Evolutionary conservation across 495 filamentous ascomycete species (phyloP).

Genomic region (Penicillium lividum): DNA sequence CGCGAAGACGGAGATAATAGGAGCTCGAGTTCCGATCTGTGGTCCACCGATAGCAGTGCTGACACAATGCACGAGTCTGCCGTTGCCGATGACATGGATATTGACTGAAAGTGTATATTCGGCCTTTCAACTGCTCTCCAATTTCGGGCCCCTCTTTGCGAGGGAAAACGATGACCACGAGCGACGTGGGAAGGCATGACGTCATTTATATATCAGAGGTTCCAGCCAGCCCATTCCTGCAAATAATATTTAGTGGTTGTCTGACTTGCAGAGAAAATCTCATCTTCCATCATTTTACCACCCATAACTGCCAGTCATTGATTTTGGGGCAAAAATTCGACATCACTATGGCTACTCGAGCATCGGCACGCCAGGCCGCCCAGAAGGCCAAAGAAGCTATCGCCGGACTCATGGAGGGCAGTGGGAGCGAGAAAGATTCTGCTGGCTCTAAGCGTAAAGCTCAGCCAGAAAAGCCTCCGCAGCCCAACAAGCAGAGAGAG

Average conservation of each 20-base stretch:
- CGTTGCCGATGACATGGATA: conserved; percentile 32
- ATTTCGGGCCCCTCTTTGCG: background rate
- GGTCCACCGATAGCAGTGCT: conserved; percentile 20
- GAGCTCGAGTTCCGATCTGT: conserved; percentile 26
- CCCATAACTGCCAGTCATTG: background rate
- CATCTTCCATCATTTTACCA: too few species aligned
- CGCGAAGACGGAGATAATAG: conserved; percentile 21
- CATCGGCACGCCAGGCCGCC: conserved; percentile 45
- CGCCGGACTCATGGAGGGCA: conserved; percentile 26
- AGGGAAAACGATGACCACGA: background rate
- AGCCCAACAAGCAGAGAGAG: conserved; percentile 34
- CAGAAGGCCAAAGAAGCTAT: conserved; percentile 50
- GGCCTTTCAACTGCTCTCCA: background rate
- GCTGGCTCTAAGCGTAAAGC: conserved; percentile 41
- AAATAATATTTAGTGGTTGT: background rate
- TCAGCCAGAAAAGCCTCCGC: conserved; percentile 22
- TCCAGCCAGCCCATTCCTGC: background rate
- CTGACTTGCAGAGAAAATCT: background rate
- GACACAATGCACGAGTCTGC: conserved; percentile 15
- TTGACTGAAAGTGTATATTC: conserved; percentile 26
- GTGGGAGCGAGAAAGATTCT: conserved; percentile 15
- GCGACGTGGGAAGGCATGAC: conserved; percentile 13
- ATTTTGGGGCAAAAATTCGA: background rate
- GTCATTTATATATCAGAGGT: conserved; percentile 26
- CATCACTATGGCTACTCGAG: conserved; percentile 38